Evolutionary conservation across 148 eudicot species (phyloP), one percentile per base, ranked within the genome.

Genomic region (Chenopodium suecicum): DNA sequence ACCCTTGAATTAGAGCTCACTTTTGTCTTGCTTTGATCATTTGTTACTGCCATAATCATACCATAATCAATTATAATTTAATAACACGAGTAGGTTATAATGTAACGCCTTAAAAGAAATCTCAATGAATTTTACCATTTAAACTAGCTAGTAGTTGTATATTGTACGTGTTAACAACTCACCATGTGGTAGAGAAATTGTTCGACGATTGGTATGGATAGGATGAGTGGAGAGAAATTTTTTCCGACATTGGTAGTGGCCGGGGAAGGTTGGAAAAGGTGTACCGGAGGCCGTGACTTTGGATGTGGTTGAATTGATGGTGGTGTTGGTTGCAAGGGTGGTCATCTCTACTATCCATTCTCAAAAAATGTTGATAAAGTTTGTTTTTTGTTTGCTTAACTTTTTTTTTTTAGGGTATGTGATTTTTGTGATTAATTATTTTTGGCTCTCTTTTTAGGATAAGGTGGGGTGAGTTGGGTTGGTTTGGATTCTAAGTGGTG

Each of bases 1-100:
- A 58, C 44, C 69, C 71, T 71, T 47, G 72, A 71, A 79, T 86
- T 83, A 34, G 81, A 47, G 27, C 89, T 78, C 37, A 85, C 76
- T 23, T 85, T 86, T 12, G 89, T 87, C 82, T 89, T 86, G 19
- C 76, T 89, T 8, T 90, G 85, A 70, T 93, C 94, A 80, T 90
- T 94, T 27, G 88, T 77, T 78, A 89, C 98, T 94, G 90, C 80
- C 79, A 81, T 12, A 12, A 32, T 14, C 16, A 56, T 14, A 14
- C 1, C 70, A 70, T 73, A 8, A 23, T 47, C 52, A 46, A 7
- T 20, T 41, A 73, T 73, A 13, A 27, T 27, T 27, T 37, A 47
- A 46, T 44, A 14, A 48, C 10, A 12, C 3, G 44, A 41, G 8
- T 48, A 48, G 2, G 1, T 11, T 16, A 19, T 16, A 7, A 14